phyloP scores from a whole-genome alignment of 2,329 filamentous ascomycete genomes.

The Fusarium devonianum region DNA sequence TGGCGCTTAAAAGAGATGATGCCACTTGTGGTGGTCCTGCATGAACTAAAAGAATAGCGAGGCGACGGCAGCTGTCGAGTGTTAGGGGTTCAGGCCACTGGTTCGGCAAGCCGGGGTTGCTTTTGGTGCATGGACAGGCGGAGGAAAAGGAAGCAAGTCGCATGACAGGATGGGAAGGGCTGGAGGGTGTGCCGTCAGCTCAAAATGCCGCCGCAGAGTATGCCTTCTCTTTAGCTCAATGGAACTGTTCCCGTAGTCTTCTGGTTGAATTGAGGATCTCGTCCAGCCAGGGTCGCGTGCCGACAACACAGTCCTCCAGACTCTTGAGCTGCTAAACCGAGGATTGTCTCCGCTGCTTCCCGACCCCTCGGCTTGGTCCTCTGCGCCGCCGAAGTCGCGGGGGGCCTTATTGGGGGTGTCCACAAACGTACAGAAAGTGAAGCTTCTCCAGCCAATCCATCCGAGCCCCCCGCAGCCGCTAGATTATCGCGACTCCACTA shows the following conservation, averaged over 20 bases:
- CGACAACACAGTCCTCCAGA: not conserved
- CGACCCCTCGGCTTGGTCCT: not conserved
- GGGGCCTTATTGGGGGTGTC: constrained; percentile 26
- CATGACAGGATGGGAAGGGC: constrained; percentile 11
- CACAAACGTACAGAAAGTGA: constrained; percentile 27
- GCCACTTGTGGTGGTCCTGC: constrained; percentile 18
- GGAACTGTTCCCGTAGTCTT: too few species aligned
- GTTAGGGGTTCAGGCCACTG: constrained; percentile 38
- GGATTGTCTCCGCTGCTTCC: constrained; percentile 8
- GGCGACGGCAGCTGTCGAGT: constrained; percentile 16
- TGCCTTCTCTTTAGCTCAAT: too few species aligned
- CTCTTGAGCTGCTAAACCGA: not conserved
- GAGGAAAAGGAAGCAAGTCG: constrained; percentile 1
- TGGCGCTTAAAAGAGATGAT: constrained; percentile 13
- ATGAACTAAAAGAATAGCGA: constrained; percentile 21
- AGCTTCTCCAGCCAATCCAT: constrained; percentile 28
- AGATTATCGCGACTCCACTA: constrained; percentile 40
- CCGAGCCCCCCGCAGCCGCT: constrained; percentile 30
- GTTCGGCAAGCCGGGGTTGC: constrained; percentile 29
- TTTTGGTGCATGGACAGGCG: constrained; percentile 2
- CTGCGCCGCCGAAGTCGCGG: not conserved
- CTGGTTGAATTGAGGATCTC: not conserved
- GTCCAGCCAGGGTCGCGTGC: not conserved
- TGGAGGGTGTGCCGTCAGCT: too few species aligned
- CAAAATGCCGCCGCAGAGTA: too few species aligned